phyloP scores from a whole-genome alignment of 225 moss, liverwort and hornwort species.

The Anthoceros angustus region DNA sequence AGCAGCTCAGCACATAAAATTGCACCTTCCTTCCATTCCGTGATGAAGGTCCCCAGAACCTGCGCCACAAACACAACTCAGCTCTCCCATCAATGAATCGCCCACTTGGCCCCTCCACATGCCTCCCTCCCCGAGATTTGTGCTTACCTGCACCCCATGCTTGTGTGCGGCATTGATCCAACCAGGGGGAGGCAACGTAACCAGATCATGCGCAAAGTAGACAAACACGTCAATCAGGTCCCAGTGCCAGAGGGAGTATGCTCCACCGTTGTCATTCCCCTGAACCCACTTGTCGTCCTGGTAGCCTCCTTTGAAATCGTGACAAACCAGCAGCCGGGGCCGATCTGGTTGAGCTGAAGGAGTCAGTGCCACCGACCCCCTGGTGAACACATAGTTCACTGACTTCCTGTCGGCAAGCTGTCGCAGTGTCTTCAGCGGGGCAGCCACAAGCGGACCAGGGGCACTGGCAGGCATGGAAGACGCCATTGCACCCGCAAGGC shows the following conservation, averaged over 20 bases:
- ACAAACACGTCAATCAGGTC: constrained; percentile 75
- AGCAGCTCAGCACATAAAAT: constrained; percentile 52
- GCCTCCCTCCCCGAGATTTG: neutral
- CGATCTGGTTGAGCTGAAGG: constrained; percentile 22
- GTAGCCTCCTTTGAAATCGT: constrained; percentile 52
- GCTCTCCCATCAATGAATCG: neutral
- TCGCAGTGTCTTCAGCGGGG: constrained; percentile 21
- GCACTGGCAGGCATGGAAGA: neutral
- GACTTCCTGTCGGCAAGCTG: constrained; percentile 23
- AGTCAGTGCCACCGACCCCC: constrained; percentile 32
- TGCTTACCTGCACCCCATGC: constrained; percentile 72
- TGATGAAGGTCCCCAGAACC: constrained; percentile 87
- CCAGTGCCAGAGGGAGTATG: constrained; percentile 68
- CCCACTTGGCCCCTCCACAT: neutral
- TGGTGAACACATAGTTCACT: constrained; percentile 36
- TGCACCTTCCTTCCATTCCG: constrained; percentile 61
- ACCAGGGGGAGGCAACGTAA: constrained; percentile 71
- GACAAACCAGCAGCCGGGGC: constrained; percentile 67
- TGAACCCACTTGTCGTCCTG: constrained; percentile 53
- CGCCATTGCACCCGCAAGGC: neutral
- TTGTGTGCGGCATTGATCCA: constrained; percentile 89
- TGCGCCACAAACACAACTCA: constrained; percentile 10
- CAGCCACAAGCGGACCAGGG: constrained; percentile 13
- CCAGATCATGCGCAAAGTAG: constrained; percentile 77
- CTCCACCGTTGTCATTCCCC: constrained; percentile 15